Percentiles rank a stretch among this genome's conserved stretches.
phyloP scores from a whole-genome alignment of 2,329 filamentous ascomycete species.

The Cladophialophora immunda region DNA sequence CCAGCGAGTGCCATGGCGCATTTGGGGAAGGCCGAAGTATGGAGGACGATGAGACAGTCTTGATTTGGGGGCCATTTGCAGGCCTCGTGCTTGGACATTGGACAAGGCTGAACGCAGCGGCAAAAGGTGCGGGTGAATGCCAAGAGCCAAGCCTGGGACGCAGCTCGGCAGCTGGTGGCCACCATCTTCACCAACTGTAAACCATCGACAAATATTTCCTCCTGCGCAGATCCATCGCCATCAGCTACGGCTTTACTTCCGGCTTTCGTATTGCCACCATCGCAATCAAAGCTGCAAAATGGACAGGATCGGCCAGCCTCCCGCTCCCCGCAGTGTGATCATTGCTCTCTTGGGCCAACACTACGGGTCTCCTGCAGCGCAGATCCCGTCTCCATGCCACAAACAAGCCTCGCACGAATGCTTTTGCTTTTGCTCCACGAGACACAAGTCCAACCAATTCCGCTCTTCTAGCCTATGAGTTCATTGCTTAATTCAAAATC shows the following conservation, averaged over 20 bases:
- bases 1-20: not conserved
- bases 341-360: not conserved
- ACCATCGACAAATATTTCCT: not conserved
- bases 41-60: not conserved
- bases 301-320: not conserved
- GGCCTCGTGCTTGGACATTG: too few relatives aligned
- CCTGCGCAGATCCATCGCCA: not conserved
- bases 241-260: not conserved
- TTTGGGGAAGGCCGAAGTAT: not conserved
- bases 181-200: not conserved
- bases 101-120: too few relatives aligned
- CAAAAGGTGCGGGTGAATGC: too few relatives aligned
- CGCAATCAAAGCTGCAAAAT: not conserved
- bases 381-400: not conserved
- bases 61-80: slow-evolving; percentile 4
- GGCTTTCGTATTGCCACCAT: not conserved
- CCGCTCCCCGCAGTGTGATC: not conserved
- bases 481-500: not conserved
- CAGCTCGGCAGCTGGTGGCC: too few relatives aligned
- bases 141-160: not conserved
- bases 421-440: not conserved
- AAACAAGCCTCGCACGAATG: not conserved
- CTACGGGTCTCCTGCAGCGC: not conserved
- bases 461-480: not conserved
- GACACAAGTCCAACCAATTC: not conserved